Base-by-base conservation (phyloP, 768 basidiomycete genomes). In the Tylopilus plumbeoviolaceoides region DNA sequence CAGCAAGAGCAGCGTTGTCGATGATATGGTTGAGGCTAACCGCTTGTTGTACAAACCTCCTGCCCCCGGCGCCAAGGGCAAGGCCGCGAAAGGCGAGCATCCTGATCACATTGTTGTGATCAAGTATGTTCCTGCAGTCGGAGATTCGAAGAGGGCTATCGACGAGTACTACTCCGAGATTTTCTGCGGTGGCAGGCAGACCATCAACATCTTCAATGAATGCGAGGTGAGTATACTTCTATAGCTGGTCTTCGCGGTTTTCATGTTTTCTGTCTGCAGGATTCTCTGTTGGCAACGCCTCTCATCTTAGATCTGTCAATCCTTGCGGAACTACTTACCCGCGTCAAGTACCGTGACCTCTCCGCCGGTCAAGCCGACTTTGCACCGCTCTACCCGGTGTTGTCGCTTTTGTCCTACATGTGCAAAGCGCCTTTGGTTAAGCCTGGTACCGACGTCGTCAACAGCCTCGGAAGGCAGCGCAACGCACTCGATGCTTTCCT, bases 161-260 rank as follows among this genome's bases (percentile, higher is more conserved):
- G 97, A 98, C 73, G 95, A 98, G 77, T 98, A 98, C 74, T 93
- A 94, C 72, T 95, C 91, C 11, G 95, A 98, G 79, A 94, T 98
- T 64, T 87, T 95, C 76, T 95, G 95, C 66, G 95, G 95, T 60
- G 95, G 95, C 27, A 78, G 91, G 57, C 90, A 88, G 58, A 91
- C 89, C 11, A 94, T 97, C 78, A 93, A 91, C 70, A 91, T 93
- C 74, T 97, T 95, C 82, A 98, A 98, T 71, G 90, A 95, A 72
- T 98, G 95, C 78, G 93, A 95, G 78, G 87, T 86, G 59, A 12
- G 79, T 66, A 9, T n/a, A 8, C 2, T 7, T 20, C 1, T 1
- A 6, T 7, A 14, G 9, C 5, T 15, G 0, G 0, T 12, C 12
- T 31, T 31, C 1, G 0, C 7, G 8, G 23, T 35, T 28, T 40